phyloP scores from a whole-genome alignment of 257 asterid species.

The Gentiana macrophylla region DNA sequence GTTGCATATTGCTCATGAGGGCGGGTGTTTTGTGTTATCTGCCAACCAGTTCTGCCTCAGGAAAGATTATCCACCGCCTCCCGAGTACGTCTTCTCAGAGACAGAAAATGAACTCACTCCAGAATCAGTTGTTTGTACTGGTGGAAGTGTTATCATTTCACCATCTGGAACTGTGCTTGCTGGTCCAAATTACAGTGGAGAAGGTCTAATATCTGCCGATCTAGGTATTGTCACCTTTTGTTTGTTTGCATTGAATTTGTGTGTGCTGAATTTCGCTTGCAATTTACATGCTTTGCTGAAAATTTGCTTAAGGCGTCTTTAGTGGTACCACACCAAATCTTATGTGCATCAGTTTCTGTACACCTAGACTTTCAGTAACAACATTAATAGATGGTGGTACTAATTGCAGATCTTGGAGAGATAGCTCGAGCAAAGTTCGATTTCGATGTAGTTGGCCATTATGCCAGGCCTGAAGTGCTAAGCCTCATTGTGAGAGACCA shows the following conservation, averaged over 20 bases:
- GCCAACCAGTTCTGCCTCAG: constrained; percentile 94
- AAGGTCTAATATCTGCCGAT: constrained; percentile 90
- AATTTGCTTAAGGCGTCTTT: too few relatives aligned
- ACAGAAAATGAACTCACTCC: constrained; percentile 69
- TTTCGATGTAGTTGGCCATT: too few relatives aligned
- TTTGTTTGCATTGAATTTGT: neutral
- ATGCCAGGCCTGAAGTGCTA: too few relatives aligned
- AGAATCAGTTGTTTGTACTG: constrained; percentile 84
- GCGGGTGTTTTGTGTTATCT: constrained; percentile 88
- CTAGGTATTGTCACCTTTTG: constrained; percentile 37
- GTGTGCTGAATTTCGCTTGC: neutral
- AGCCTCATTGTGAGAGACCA: too few relatives aligned
- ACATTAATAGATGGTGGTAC: too few relatives aligned
- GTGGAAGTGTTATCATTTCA: constrained; percentile 90
- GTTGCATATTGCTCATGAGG: constrained; percentile 95
- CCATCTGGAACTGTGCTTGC: constrained; percentile 86
- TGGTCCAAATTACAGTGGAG: constrained; percentile 91
- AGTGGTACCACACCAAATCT: too few relatives aligned
- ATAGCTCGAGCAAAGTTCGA: too few relatives aligned
- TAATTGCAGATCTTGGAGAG: too few relatives aligned
- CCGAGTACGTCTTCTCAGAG: constrained; percentile 61
- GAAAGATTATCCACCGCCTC: constrained; percentile 93
- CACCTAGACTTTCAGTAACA: too few relatives aligned
- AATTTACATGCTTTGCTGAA: too few relatives aligned
- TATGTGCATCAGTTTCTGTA: too few relatives aligned